A percentile compares a stretch with the other conserved stretches of the same genome.
Conservation (phyloP, 331 rosid genomes). For the Quercus lobata region DNA sequence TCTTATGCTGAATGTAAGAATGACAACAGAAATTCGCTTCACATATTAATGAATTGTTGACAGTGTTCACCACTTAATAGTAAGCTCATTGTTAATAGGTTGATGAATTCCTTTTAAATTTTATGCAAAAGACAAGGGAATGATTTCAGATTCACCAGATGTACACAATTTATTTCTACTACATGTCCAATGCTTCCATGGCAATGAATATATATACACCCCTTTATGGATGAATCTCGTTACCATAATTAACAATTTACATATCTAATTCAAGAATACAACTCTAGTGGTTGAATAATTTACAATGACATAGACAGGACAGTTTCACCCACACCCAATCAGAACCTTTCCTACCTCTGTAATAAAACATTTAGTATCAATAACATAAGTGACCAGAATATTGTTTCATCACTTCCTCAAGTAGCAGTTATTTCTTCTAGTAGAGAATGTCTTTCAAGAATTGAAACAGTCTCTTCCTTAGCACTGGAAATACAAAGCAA, state of each 20-base stretch:
- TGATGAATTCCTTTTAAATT: not conserved
- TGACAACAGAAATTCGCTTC: not conserved
- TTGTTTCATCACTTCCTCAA: slow-evolving; percentile 7
- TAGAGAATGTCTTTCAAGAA: slow-evolving; percentile 37
- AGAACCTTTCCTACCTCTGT: not conserved
- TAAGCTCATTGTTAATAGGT: not conserved
- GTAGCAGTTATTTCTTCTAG: slow-evolving; percentile 23
- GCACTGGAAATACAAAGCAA: slow-evolving; percentile 37
- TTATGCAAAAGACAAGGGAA: not conserved
- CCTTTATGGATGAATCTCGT: not conserved
- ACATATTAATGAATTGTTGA: not conserved
- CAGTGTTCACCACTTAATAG: too few species aligned
- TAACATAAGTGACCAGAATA: not conserved
- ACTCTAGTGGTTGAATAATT: not conserved
- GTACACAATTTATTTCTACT: not conserved
- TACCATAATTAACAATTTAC: not conserved
- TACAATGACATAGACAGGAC: not conserved
- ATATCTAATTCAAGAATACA: not conserved
- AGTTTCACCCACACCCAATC: not conserved
- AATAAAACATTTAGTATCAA: not conserved
- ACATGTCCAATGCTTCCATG: not conserved
- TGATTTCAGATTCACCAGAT: not conserved
- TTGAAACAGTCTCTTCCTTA: slow-evolving; percentile 35
- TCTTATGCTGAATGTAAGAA: too few species aligned
- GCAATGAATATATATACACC: not conserved